Evolutionary conservation across 164 flowering plant species (phyloP), one percentile per base, ranked within the genome.

Genomic region (Macadamia tetraphylla): DNA sequence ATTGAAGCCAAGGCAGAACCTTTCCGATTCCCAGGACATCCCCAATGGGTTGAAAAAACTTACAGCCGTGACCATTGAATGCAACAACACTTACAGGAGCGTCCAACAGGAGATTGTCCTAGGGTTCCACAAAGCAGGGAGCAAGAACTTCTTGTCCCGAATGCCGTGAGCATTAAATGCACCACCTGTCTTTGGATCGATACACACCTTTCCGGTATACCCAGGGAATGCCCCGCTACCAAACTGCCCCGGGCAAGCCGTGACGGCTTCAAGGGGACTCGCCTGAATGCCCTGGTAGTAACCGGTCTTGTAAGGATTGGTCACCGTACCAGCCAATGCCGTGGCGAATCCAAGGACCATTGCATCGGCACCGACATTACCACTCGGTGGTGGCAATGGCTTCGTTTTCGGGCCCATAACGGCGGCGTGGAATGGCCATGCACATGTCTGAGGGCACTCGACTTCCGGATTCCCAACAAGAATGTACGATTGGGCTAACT

Each of bases 101-200:
- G 84, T 80, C 85, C 81, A 80, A 71, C 88, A 85, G 0, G 74
- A n/a, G 0, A 15, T 17, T 1, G 82, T 78, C 0, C 6, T 61
- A 1, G 88, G 86, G 68, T 77, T 71, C 86, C 86, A 83, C 0
- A 85, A 6, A 0, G 78, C 85, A 2, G 88, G 88, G 0, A 85
- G 67, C 81, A 85, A 76, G 75, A 80, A 85, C 67, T 81, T 80
- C 67, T 40, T 63, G 3, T 76, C 78, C 15, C 65, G 70, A 4
- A 42, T 13, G 0, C 88, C 88, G 67, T 70, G 73, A 0, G 84
- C 79, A 60, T 85, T 83, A 70, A 69, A 85, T 6, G 73, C 67
- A 0, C 78, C 83, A 0, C 86, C 85, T 3, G 66, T 72, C 13
- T 1, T n/a, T 0, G 80, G 83, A 59, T 82, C 79, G 3, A 80